Conservation (phyloP, 2,329 filamentous ascomycete genomes). For the Coniochaeta sp. region DNA sequence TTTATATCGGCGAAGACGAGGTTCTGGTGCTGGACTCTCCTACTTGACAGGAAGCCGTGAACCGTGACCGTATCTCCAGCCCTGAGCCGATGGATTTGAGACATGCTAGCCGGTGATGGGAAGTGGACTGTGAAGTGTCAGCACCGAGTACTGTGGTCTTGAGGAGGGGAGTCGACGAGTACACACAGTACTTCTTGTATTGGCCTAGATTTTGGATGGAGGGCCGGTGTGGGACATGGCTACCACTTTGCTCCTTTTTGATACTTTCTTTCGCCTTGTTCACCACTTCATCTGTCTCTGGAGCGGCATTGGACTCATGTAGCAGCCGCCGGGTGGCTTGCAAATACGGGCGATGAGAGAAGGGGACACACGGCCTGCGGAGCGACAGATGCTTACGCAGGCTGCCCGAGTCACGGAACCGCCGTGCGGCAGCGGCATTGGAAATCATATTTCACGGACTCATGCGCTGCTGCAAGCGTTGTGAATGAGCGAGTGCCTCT, state of each 20-base stretch:
- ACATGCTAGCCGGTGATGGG: slow-evolving; percentile 14
- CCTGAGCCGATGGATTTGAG: slow-evolving; percentile 14
- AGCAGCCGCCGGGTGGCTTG: background rate
- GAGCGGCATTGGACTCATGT: background rate
- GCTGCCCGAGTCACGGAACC: background rate
- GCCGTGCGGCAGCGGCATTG: background rate
- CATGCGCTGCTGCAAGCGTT: background rate
- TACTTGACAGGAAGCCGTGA: slow-evolving; percentile 66
- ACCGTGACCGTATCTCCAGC: slow-evolving; percentile 39
- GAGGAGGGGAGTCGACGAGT: background rate
- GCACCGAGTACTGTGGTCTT: background rate
- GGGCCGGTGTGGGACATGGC: background rate
- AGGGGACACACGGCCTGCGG: background rate
- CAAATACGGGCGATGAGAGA: background rate
- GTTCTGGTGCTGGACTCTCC: slow-evolving; percentile 59
- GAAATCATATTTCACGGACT: background rate
- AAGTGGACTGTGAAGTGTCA: slow-evolving; percentile 21
- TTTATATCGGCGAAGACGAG: slow-evolving; percentile 61
- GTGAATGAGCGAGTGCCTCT: background rate
- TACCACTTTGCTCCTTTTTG: background rate
- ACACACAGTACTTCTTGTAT: slow-evolving; percentile 36
- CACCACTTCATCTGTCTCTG: background rate
- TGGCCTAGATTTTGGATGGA: slow-evolving; percentile 21
- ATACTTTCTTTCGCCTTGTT: background rate
- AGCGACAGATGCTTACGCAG: background rate